A percentile compares a stretch with the other conserved stretches of the same genome.
Evolutionary conservation across 495 filamentous ascomycete species (phyloP).

Genomic region (Lepidopterella palustris): DNA sequence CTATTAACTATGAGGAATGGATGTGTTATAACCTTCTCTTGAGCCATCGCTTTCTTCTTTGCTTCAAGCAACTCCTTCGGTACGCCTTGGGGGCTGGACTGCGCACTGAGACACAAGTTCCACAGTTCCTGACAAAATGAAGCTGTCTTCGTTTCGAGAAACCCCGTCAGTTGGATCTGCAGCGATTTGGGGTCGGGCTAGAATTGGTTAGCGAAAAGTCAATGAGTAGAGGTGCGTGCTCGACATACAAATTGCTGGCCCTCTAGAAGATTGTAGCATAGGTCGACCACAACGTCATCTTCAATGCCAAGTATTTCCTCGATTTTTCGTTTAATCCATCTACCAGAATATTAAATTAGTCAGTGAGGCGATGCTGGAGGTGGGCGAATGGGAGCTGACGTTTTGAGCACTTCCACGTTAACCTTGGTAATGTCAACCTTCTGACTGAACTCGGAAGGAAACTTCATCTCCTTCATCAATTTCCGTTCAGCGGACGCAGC

Average conservation of each 20-base stretch:
- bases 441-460: slow-evolving; percentile 84
- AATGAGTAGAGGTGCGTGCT: neutral
- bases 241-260: slow-evolving; percentile 66
- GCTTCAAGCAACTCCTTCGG: slow-evolving; percentile 91
- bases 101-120: slow-evolving; percentile 83
- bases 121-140: slow-evolving; percentile 92
- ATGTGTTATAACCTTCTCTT: slow-evolving; percentile 66
- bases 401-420: slow-evolving; percentile 95
- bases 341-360: slow-evolving; percentile 35
- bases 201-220: slow-evolving; percentile 5
- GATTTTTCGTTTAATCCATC: slow-evolving; percentile 88
- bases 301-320: slow-evolving; percentile 81
- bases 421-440: slow-evolving; percentile 98
- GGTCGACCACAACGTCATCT: slow-evolving; percentile 90
- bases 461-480: slow-evolving; percentile 82
- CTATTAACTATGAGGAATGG: neutral
- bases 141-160: slow-evolving; percentile 87
- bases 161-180: slow-evolving; percentile 89
- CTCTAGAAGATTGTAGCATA: slow-evolving; percentile 85
- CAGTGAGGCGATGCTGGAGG: neutral
- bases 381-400: slow-evolving; percentile 47
- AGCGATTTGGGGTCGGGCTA: slow-evolving; percentile 93
- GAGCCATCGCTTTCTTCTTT: slow-evolving; percentile 88
- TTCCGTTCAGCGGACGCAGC: slow-evolving; percentile 64
- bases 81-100: slow-evolving; percentile 80